Conservation (phyloP, 768 basidiomycete species). For the Termitomyces sp. region DNA sequence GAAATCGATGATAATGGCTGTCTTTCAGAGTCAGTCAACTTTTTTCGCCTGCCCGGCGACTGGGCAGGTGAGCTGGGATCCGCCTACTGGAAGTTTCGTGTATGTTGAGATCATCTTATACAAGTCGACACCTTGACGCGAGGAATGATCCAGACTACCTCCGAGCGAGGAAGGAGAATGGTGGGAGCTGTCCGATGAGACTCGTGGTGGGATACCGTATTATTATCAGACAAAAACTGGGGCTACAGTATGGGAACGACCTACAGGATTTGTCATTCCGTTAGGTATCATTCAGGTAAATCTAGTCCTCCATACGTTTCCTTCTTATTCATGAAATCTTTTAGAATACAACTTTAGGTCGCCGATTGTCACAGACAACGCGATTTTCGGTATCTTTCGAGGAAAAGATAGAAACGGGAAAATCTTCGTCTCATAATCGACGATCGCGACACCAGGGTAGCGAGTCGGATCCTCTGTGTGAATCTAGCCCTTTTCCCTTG, state of each 20-base stretch:
- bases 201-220: constrained; percentile 78
- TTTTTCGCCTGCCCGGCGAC: constrained; percentile 94
- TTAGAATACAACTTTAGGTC: constrained; percentile 68
- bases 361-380: constrained; percentile 58
- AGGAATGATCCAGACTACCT: constrained; percentile 52
- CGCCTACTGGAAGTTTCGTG: constrained; percentile 87
- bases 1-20: not conserved
- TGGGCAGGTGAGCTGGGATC: constrained; percentile 90
- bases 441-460: constrained; percentile 30
- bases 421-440: constrained; percentile 19
- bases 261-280: constrained; percentile 85
- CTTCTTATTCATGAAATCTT: constrained; percentile 3
- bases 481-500: constrained; percentile 8
- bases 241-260: constrained; percentile 92
- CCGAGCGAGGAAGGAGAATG: constrained; percentile 84
- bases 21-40: constrained; percentile 46
- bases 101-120: constrained; percentile 30
- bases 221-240: constrained; percentile 93
- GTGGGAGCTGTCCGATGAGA: constrained; percentile 91
- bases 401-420: constrained; percentile 7
- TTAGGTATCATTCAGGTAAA: constrained; percentile 79
- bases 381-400: constrained; percentile 34
- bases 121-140: constrained; percentile 13
- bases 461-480: constrained; percentile 21
- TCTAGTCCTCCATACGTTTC: not conserved